Evolutionary conservation across 805 yeast species (phyloP).

Genomic region (Hemisphaericaspora nanyangensis): DNA sequence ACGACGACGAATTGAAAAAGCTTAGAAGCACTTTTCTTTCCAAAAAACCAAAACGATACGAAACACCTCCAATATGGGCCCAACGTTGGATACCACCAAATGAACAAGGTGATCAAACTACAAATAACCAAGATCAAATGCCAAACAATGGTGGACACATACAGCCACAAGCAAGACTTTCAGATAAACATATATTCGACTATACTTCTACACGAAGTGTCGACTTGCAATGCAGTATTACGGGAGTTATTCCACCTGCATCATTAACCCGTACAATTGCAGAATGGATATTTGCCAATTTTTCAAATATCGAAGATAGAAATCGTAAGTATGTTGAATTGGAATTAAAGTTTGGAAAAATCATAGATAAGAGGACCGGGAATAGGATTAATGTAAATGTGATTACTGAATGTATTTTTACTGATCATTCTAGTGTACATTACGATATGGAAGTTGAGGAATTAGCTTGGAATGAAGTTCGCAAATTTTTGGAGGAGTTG

Average conservation of each 20-base stretch:
- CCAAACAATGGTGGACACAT: background rate
- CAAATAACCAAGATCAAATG: background rate
- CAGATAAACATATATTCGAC: conserved; percentile 29
- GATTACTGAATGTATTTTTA: conserved; percentile 62
- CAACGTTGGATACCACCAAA: conserved; percentile 57
- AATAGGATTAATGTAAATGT: conserved; percentile 62
- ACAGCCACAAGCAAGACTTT: conserved; percentile 9
- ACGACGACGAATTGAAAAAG: conserved; percentile 25
- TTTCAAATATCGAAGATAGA: conserved; percentile 57
- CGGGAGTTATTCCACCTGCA: conserved; percentile 75
- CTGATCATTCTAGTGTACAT: conserved; percentile 50
- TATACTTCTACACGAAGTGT: conserved; percentile 26
- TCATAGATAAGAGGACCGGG: conserved; percentile 61
- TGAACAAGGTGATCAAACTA: background rate
- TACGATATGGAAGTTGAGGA: conserved; percentile 67
- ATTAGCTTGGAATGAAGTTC: conserved; percentile 55
- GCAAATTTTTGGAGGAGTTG: conserved; percentile 51
- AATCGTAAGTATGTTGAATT: conserved; percentile 58
- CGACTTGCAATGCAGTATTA: conserved; percentile 51
- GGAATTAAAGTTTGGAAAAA: conserved; percentile 71
- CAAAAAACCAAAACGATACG: conserved; percentile 58
- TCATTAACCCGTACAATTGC: conserved; percentile 78
- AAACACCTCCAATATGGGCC: conserved; percentile 79
- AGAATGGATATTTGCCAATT: conserved; percentile 85
- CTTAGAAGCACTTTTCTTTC: conserved; percentile 18